These are phyloP conservation scores for Didymella exigua DNA, from an alignment of 2,329 filamentous ascomycete species.

Conservation along the genomic window DNA sequence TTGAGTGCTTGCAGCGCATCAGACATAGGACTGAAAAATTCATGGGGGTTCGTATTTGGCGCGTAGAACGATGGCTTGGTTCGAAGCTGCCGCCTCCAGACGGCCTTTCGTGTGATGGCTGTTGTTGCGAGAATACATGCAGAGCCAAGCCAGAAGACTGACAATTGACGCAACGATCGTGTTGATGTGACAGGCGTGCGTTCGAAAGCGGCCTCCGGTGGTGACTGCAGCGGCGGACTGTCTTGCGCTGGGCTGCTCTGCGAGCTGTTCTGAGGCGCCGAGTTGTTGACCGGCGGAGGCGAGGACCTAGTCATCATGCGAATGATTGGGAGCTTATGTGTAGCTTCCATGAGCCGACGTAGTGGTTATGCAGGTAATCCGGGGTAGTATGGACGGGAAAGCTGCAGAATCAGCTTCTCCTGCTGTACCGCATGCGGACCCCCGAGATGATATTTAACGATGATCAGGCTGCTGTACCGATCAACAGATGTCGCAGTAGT, in stretches of 20 bases:
- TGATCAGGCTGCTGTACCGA: background rate
- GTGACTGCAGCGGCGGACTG: constrained; percentile 14
- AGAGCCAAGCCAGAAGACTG: constrained; percentile 75
- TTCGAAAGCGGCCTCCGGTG: constrained; percentile 30
- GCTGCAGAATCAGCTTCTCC: constrained; percentile 29
- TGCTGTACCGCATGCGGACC: constrained; percentile 26
- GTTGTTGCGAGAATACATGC: constrained; percentile 76
- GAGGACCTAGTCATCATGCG: constrained; percentile 34
- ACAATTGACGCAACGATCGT: constrained; percentile 66
- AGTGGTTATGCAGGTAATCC: constrained; percentile 16
- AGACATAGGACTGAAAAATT: constrained; percentile 64
- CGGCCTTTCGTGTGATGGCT: constrained; percentile 66
- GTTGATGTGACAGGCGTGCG: constrained; percentile 49
- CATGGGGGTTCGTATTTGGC: constrained; percentile 58
- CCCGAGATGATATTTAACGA: constrained; percentile 12
- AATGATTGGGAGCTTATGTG: constrained; percentile 27
- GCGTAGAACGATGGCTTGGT: constrained; percentile 74
- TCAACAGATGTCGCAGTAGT: constrained; percentile 1
- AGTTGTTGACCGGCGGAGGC: constrained; percentile 24
- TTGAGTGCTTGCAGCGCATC: constrained; percentile 84
- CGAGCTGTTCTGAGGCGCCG: constrained; percentile 1
- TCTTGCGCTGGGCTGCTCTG: constrained; percentile 8
- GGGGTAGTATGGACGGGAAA: constrained; percentile 19
- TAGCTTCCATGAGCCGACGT: constrained; percentile 27
- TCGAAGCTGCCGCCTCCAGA: constrained; percentile 66